These are phyloP conservation scores for Solanum lignicaule DNA, from an alignment of 257 asterid species.

Conservation along the genomic window DNA sequence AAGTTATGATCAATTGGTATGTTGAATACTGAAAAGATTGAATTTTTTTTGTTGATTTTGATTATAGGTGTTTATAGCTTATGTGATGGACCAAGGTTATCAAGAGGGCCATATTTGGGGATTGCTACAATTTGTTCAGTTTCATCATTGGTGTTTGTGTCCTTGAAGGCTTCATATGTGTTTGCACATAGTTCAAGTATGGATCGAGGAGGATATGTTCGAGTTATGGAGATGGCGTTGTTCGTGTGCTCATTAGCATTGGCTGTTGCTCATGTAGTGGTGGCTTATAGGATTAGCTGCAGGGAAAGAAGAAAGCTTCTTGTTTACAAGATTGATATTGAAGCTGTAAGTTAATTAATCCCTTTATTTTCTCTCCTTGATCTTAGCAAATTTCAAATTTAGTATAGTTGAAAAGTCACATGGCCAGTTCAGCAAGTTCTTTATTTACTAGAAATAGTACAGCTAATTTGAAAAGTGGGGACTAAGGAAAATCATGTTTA, in stretches of 20 bases:
- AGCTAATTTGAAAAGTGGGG: neutral
- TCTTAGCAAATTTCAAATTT: neutral
- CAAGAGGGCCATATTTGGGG: constrained; percentile 77
- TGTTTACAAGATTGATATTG: constrained; percentile 83
- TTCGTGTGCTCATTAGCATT: constrained; percentile 47
- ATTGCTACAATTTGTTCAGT: constrained; percentile 66
- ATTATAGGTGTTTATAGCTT: constrained; percentile 69
- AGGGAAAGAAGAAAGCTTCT: constrained; percentile 82
- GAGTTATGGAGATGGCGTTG: constrained; percentile 44
- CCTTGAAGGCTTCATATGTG: constrained; percentile 63
- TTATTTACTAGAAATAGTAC: neutral
- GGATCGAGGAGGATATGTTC: constrained; percentile 11
- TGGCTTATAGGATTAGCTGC: constrained; percentile 82
- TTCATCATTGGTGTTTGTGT: constrained; percentile 68
- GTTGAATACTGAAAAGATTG: neutral
- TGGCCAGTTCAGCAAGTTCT: neutral
- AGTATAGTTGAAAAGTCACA: neutral
- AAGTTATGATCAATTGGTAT: neutral
- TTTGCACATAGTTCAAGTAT: constrained; percentile 14
- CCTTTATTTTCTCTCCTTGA: neutral
- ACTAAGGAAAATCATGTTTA: neutral
- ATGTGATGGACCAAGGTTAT: constrained; percentile 84
- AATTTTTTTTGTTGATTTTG: neutral
- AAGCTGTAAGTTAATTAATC: constrained; percentile 63
- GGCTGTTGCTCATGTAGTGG: constrained; percentile 74